Evolutionary conservation across 2,329 filamentous ascomycete genomes (phyloP).

Genomic region (Ascochyta fabae): DNA sequence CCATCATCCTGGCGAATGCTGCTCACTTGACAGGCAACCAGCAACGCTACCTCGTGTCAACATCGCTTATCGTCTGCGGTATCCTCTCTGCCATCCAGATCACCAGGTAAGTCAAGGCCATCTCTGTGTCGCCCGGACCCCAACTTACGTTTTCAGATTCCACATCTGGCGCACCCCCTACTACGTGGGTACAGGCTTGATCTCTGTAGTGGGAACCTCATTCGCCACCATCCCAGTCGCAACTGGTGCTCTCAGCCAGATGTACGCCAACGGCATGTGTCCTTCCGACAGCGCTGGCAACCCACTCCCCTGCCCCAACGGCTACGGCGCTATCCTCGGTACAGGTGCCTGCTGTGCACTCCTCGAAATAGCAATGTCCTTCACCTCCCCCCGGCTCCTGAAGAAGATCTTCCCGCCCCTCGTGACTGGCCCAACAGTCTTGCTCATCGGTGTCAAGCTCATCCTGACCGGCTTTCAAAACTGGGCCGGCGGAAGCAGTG

Average conservation of each 20-base stretch:
- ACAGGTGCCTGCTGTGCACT: conserved; percentile 60
- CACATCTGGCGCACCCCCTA: conserved; percentile 75
- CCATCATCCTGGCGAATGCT: conserved; percentile 71
- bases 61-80: conserved; percentile 78
- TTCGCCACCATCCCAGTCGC: conserved; percentile 79
- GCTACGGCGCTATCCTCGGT: conserved; percentile 77
- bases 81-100: conserved; percentile 79
- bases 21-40: conserved; percentile 67
- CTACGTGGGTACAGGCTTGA: conserved; percentile 70
- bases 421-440: conserved; percentile 71
- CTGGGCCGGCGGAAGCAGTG: conserved; percentile 78
- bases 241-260: conserved; percentile 73
- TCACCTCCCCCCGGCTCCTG: conserved; percentile 72
- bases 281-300: conserved; percentile 66
- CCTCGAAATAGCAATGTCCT: conserved; percentile 76
- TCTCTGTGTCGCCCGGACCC: too few relatives aligned
- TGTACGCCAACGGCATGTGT: conserved; percentile 77
- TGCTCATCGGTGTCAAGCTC: conserved; percentile 75
- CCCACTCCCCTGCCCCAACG: conserved; percentile 75
- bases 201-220: conserved; percentile 80
- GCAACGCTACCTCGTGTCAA: conserved; percentile 80
- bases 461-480: conserved; percentile 75
- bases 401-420: conserved; percentile 80
- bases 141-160: conserved; percentile 51
- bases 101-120: conserved; percentile 55